Percentiles rank a stretch among this genome's conserved stretches.
Evolutionary conservation across 306 rosid genomes (phyloP).

Genomic region (Quercus wislizeni): DNA sequence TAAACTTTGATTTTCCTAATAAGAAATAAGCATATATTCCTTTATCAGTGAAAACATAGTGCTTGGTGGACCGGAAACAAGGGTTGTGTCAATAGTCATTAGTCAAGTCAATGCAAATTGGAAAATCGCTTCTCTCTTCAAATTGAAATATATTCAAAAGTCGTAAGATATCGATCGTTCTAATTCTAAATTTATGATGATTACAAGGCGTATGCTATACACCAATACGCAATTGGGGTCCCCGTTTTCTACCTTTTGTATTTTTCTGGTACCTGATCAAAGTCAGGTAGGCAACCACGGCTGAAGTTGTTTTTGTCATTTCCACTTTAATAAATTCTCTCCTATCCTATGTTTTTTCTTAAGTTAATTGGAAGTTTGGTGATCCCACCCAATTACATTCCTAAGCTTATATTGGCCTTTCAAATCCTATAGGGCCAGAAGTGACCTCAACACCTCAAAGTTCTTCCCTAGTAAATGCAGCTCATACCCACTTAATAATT

Average conservation of each 20-base stretch:
- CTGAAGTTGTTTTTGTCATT: too few species aligned
- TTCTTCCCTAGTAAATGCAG: neutral
- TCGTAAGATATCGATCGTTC: neutral
- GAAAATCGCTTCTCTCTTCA: neutral
- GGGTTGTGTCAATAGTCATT: neutral
- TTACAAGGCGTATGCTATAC: neutral
- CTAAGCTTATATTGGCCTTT: constrained; percentile 34
- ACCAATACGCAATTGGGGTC: neutral
- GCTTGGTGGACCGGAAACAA: neutral
- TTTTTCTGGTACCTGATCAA: too few species aligned
- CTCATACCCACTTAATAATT: too few species aligned
- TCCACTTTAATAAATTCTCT: neutral
- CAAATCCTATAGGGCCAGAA: constrained; percentile 49
- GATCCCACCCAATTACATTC: neutral
- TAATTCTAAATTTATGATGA: neutral
- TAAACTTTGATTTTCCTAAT: too few species aligned
- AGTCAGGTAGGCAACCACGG: too few species aligned
- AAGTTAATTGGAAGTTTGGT: neutral
- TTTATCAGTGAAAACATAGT: neutral
- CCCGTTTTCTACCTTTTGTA: neutral
- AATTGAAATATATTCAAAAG: neutral
- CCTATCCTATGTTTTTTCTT: neutral
- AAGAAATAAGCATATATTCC: neutral
- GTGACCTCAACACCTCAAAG: constrained; percentile 20
- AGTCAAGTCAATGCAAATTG: neutral